Evolutionary conservation across 2,329 filamentous ascomycete genomes (phyloP).

Genomic region (Lomentospora prolificans): DNA sequence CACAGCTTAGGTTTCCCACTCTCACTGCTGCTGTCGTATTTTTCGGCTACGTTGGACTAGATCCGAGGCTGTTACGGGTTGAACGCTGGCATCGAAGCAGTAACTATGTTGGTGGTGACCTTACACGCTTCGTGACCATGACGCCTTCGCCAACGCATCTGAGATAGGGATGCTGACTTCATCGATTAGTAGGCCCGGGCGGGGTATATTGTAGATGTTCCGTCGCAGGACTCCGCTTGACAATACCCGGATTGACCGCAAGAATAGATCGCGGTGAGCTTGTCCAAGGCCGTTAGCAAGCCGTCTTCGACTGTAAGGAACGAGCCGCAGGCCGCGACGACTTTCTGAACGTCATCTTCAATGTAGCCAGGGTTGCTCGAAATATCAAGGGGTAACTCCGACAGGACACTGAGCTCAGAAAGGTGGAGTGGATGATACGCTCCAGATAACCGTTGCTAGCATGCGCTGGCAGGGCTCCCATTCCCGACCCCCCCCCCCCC

Average conservation of each 20-base stretch:
- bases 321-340: slow-evolving; percentile 27
- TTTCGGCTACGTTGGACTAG: no score
- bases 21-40: no score
- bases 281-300: slow-evolving; percentile 15
- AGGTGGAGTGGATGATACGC: slow-evolving; percentile 27
- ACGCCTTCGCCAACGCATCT: slow-evolving; percentile 14
- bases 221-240: slow-evolving; percentile 18
- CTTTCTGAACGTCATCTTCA: slow-evolving; percentile 16
- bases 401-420: slow-evolving; percentile 21
- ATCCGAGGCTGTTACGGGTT: no score
- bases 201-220: slow-evolving; percentile 24
- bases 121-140: no score
- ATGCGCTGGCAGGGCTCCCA: slow-evolving; percentile 21
- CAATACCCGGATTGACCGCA: slow-evolving; percentile 23
- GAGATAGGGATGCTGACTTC: slow-evolving; percentile 9
- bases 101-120: no score
- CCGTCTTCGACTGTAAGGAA: slow-evolving; percentile 21
- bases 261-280: slow-evolving; percentile 23
- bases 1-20: no score
- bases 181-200: slow-evolving; percentile 16
- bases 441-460: slow-evolving; percentile 19
- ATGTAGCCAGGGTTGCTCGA: slow-evolving; percentile 10
- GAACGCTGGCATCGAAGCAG: no score
- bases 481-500: no score
- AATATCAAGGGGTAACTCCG: slow-evolving; percentile 11